phyloP scores from a whole-genome alignment of 306 rosid genomes.

The Medicago arabica region DNA sequence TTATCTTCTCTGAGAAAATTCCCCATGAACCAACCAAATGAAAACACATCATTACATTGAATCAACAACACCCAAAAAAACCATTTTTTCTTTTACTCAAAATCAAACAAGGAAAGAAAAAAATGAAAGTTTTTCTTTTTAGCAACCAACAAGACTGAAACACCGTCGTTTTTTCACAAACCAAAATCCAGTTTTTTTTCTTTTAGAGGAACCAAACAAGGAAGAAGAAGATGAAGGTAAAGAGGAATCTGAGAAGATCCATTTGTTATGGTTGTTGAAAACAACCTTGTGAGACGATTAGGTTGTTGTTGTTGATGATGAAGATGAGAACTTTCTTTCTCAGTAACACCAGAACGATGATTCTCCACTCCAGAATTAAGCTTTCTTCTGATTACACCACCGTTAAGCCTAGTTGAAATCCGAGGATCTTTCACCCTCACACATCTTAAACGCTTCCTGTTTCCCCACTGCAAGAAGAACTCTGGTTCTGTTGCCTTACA shows the following conservation, averaged over 20 bases:
- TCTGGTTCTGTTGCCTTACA: slow-evolving; percentile 63
- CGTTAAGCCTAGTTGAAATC: slow-evolving; percentile 63
- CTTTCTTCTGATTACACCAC: slow-evolving; percentile 63
- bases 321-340: slow-evolving; percentile 55
- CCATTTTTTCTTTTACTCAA: background rate
- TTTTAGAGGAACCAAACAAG: background rate
- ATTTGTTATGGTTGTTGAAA: background rate
- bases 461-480: slow-evolving; percentile 85
- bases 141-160: background rate
- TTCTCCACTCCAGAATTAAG: slow-evolving; percentile 43
- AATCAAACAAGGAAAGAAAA: background rate
- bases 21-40: background rate
- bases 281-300: slow-evolving; percentile 71
- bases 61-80: background rate
- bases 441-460: slow-evolving; percentile 66
- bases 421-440: slow-evolving; percentile 78
- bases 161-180: too few relatives aligned
- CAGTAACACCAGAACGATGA: slow-evolving; percentile 55
- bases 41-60: background rate
- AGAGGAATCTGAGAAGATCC: slow-evolving; percentile 15
- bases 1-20: background rate
- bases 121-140: background rate
- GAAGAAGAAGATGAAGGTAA: background rate
- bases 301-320: slow-evolving; percentile 51
- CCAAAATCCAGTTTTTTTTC: slow-evolving; percentile 8